Evolutionary conservation across 768 basidiomycete species (phyloP).

Genomic region (Termitomyces sp.): DNA sequence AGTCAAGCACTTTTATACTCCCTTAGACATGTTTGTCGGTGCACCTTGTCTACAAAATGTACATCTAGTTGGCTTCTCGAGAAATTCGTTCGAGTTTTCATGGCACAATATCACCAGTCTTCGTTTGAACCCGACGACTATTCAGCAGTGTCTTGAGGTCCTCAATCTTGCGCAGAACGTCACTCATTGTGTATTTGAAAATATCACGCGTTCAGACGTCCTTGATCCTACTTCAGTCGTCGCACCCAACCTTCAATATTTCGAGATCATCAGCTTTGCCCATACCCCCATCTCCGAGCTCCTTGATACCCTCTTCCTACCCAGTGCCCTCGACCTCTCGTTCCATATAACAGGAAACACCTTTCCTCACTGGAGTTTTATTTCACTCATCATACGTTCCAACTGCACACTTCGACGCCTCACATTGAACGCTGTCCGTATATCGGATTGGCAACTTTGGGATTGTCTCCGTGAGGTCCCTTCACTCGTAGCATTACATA

Average conservation of each 20-base stretch:
- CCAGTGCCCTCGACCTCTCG: conserved; percentile 7
- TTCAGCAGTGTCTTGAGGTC: conserved; percentile 13
- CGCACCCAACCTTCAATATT: conserved; percentile 8
- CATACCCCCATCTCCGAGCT: conserved; percentile 15
- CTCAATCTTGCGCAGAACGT: conserved; percentile 11
- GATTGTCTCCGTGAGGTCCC: conserved; percentile 12
- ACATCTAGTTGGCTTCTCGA: conserved; percentile 10
- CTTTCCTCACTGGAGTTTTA: conserved; percentile 17
- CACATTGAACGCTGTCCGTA: conserved; percentile 13
- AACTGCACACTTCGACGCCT: conserved; percentile 9
- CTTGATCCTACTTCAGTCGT: conserved; percentile 12
- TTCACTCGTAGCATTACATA: conserved; percentile 7
- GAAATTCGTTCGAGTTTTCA: conserved; percentile 8
- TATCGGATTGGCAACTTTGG: conserved; percentile 13
- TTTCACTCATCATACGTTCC: conserved; percentile 13
- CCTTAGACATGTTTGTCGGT: conserved; percentile 7
- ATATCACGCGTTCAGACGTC: conserved; percentile 15
- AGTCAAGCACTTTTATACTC: conserved; percentile 3
- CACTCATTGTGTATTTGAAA: conserved; percentile 13
- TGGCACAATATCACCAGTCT: conserved; percentile 13
- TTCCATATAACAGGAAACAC: conserved; percentile 15
- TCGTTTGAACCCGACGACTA: conserved; percentile 13
- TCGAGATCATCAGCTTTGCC: conserved; percentile 13
- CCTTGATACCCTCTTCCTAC: conserved; percentile 12
- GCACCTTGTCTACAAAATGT: conserved; percentile 12